Conservation (phyloP, 345 rosid species). For the Eucalyptus curtisii region DNA sequence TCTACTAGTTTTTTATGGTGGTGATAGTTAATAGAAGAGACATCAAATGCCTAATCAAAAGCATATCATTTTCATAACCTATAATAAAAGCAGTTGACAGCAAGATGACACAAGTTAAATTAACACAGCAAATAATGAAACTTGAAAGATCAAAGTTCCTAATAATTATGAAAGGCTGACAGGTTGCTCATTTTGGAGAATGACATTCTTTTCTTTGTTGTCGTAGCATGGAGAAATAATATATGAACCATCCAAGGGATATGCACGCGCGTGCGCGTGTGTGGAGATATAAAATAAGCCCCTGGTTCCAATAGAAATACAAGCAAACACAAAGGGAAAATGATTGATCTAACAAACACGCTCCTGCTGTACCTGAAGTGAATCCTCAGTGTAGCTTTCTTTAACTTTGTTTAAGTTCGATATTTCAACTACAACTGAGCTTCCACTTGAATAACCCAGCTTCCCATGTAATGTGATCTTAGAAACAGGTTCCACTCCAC, state of each 20-base stretch:
- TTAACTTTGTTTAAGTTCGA: constrained; percentile 93
- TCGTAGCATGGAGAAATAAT: background rate
- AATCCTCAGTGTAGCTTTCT: constrained; percentile 91
- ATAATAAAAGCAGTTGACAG: background rate
- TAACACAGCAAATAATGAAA: background rate
- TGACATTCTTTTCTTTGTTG: background rate
- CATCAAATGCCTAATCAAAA: background rate
- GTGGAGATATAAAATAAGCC: background rate
- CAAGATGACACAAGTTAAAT: background rate
- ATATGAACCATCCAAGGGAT: background rate
- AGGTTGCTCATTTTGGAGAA: background rate
- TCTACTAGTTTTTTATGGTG: background rate
- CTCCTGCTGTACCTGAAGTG: constrained; percentile 61
- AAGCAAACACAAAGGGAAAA: background rate
- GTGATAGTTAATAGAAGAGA: background rate
- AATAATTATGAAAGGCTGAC: background rate
- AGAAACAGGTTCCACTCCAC: constrained; percentile 61
- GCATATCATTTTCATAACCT: background rate
- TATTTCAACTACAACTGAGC: constrained; percentile 83
- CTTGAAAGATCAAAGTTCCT: background rate
- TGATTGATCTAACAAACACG: background rate
- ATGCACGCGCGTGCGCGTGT: background rate
- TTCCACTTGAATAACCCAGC: constrained; percentile 70
- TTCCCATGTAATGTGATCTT: constrained; percentile 88
- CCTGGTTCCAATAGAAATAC: background rate